These are phyloP conservation scores for Penicillium vulpinum DNA, from an alignment of 2,329 filamentous ascomycete species.

Conservation along the genomic window DNA sequence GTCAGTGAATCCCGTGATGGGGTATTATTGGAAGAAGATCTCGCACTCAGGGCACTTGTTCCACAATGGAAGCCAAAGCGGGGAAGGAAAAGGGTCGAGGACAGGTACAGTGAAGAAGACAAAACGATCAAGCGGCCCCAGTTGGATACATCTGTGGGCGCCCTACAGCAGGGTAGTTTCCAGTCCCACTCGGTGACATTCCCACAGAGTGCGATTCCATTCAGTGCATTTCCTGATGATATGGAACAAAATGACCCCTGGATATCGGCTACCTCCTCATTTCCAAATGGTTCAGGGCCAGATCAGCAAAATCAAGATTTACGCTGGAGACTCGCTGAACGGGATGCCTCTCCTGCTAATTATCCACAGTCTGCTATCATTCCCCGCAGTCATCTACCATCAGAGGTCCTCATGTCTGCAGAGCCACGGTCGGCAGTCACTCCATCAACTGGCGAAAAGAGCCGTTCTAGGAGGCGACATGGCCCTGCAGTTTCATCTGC, in stretches of 20 bases:
- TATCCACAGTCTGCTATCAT: conserved; percentile 80
- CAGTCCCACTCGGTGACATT: conserved; percentile 50
- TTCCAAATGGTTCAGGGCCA: conserved; percentile 33
- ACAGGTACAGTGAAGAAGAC: conserved; percentile 61
- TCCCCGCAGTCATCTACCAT: conserved; percentile 47
- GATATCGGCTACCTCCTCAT: conserved; percentile 46
- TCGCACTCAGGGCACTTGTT: conserved; percentile 79
- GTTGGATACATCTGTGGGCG: conserved; percentile 55
- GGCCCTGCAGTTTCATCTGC: conserved; percentile 88
- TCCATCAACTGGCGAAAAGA: conserved; percentile 54
- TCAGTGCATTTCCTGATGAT: conserved; percentile 57
- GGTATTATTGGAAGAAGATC: conserved; percentile 81
- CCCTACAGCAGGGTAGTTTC: conserved; percentile 44
- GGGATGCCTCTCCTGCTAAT: conserved; percentile 63
- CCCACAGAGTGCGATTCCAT: conserved; percentile 53
- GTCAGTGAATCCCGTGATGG: conserved; percentile 72
- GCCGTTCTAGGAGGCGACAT: conserved; percentile 59
- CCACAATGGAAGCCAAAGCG: conserved; percentile 69
- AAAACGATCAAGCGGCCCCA: conserved; percentile 59
- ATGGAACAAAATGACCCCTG: conserved; percentile 48
- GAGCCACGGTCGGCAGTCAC: conserved; percentile 72
- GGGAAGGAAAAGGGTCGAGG: conserved; percentile 62
- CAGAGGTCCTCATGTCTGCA: conserved; percentile 44
- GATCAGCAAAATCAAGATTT: conserved; percentile 36
- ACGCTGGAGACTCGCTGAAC: conserved; percentile 53